phyloP scores from a whole-genome alignment of 176 grass and related monocot genomes.

The Metroxylon sagu region DNA sequence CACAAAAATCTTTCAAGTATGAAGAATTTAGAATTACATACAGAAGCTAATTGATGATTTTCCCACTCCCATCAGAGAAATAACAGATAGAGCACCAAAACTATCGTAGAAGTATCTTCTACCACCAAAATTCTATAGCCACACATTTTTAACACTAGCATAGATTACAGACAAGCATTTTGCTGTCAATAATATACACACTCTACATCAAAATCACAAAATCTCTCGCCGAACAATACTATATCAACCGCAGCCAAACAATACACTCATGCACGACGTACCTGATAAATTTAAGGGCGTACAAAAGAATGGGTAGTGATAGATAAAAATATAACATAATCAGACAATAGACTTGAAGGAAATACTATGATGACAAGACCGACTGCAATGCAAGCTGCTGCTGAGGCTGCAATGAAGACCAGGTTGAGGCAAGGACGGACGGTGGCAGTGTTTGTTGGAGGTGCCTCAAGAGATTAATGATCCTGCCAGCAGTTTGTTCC shows the following conservation, averaged over 20 bases:
- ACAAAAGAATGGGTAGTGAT: conserved; percentile 54
- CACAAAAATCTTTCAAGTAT: too few relatives aligned
- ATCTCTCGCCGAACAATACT: conserved; percentile 9
- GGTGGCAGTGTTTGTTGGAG: conserved; percentile 86
- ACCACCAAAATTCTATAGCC: conserved; percentile 23
- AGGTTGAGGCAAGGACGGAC: conserved; percentile 56
- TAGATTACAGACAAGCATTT: conserved; percentile 19
- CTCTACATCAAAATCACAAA: conserved; percentile 39
- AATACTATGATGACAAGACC: conserved; percentile 50
- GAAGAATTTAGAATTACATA: too few relatives aligned
- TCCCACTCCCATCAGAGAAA: background rate
- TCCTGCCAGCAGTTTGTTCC: conserved; percentile 55
- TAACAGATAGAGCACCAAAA: conserved; percentile 40
- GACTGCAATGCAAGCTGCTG: conserved; percentile 81
- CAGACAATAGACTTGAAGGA: background rate
- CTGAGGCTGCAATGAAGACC: conserved; percentile 82
- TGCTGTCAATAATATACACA: conserved; percentile 50
- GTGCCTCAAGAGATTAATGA: conserved; percentile 60
- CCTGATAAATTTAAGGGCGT: conserved; percentile 22
- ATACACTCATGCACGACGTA: conserved; percentile 45
- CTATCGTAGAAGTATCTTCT: conserved; percentile 11
- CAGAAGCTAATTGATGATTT: too few relatives aligned
- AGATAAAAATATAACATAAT: conserved; percentile 8
- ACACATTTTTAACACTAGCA: conserved; percentile 19
- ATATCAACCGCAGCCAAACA: conserved; percentile 19